Evolutionary conservation across 2,329 filamentous ascomycete genomes (phyloP).

Genomic region (Colletotrichum agaves): DNA sequence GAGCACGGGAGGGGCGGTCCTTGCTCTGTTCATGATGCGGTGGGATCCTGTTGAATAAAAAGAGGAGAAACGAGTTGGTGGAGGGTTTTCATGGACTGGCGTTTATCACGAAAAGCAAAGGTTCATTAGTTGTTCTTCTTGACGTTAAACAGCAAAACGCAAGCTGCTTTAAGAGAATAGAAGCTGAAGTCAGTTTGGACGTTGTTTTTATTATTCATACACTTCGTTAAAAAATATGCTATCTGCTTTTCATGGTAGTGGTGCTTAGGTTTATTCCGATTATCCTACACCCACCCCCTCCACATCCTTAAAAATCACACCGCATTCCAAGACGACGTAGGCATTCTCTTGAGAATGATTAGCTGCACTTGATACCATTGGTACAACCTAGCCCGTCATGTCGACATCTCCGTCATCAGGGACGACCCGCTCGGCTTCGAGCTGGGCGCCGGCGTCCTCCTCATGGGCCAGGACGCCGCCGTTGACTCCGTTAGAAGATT

Average conservation of each 20-base stretch:
- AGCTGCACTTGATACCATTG: no score
- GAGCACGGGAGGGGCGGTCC: conserved; percentile 34
- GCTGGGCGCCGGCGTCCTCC: conserved; percentile 62
- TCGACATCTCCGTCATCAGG: conserved; percentile 67
- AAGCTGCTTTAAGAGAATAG: not conserved
- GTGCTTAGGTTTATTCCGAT: not conserved
- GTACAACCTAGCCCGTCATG: conserved; percentile 62
- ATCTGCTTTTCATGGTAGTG: not conserved
- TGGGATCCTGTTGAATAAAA: not conserved
- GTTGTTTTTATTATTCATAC: conserved; percentile 15
- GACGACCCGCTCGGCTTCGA: conserved; percentile 63
- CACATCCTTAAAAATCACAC: no score
- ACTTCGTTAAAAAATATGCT: conserved; percentile 22
- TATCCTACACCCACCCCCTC: not conserved
- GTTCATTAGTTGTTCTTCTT: not conserved
- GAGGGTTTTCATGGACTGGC: conserved; percentile 22
- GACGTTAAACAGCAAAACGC: not conserved
- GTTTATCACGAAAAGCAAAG: conserved; percentile 22
- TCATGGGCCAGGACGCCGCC: conserved; percentile 26
- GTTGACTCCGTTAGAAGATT: conserved; percentile 38
- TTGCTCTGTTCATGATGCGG: not conserved
- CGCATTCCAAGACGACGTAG: not conserved
- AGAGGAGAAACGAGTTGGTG: not conserved
- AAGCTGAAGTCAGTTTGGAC: not conserved
- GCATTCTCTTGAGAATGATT: no score